Evolutionary conservation across 148 eudicot genomes (phyloP).

Genomic region (Dianthus caryophyllus): DNA sequence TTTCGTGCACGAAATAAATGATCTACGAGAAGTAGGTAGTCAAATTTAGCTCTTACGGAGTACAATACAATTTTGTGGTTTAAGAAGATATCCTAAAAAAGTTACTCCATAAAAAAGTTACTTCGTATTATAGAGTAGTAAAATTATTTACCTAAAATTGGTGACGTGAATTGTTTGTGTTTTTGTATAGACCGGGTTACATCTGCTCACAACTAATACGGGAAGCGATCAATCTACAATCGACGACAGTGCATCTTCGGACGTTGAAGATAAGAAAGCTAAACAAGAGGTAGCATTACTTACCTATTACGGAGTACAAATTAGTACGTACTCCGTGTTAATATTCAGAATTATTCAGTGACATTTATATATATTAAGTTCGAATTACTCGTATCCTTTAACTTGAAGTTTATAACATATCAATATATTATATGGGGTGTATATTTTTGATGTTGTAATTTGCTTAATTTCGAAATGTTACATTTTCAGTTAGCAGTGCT

Average conservation of each 20-base stretch:
- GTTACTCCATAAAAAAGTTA: no score
- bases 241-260: conserved; percentile 61
- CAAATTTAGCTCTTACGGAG: no score
- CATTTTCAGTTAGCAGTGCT: conserved; percentile 39
- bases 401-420: no score
- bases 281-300: conserved; percentile 54
- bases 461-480: not conserved
- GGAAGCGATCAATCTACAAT: conserved; percentile 66
- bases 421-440: no score
- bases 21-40: conserved; percentile 1
- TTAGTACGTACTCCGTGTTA: not conserved
- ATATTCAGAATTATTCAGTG: no score
- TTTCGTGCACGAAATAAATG: not conserved
- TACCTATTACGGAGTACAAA: no score
- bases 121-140: no score
- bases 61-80: no score
- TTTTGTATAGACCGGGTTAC: conserved; percentile 53
- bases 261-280: conserved; percentile 42
- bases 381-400: not conserved
- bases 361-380: no score
- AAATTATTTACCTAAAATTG: no score
- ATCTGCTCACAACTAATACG: conserved; percentile 58
- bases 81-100: no score
- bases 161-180: not conserved
- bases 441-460: not conserved